Percentiles rank a stretch among this genome's conserved stretches.
Conservation (phyloP, 2,329 filamentous ascomycete genomes). For the Xylariales sp. region DNA sequence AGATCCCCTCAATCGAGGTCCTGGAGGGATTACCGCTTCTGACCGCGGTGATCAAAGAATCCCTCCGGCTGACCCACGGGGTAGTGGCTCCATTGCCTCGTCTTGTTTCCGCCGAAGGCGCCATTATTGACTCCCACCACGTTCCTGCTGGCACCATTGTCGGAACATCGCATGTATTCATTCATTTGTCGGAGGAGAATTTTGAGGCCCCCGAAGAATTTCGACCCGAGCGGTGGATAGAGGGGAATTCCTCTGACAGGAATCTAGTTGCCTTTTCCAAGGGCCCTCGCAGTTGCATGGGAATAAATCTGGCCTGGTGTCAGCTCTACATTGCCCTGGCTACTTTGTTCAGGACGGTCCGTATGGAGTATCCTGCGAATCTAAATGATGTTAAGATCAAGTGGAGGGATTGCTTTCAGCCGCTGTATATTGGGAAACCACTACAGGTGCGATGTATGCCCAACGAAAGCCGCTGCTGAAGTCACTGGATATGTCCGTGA, state of each 20-base stretch:
- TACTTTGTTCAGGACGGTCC: constrained; percentile 1
- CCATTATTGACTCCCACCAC: constrained; percentile 1
- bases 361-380: constrained; percentile 1
- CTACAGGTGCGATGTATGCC: background rate
- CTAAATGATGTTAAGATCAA: background rate
- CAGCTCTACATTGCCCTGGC: constrained; percentile 7
- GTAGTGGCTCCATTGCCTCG: constrained; percentile 6
- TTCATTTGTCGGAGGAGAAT: constrained; percentile 1
- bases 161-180: constrained; percentile 7
- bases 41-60: constrained; percentile 8
- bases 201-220: constrained; percentile 6
- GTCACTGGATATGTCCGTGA: background rate
- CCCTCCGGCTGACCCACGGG: constrained; percentile 4
- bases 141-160: constrained; percentile 7
- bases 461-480: background rate
- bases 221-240: constrained; percentile 7
- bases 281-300: constrained; percentile 8
- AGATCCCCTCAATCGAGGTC: constrained; percentile 18
- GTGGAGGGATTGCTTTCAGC: constrained; percentile 1
- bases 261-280: constrained; percentile 7
- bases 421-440: background rate
- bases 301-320: constrained; percentile 5
- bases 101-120: background rate
- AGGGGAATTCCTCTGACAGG: background rate
- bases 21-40: constrained; percentile 7